Percentiles rank a stretch among this genome's conserved stretches.
phyloP scores from a whole-genome alignment of 2,329 filamentous ascomycete genomes.

The Pleomassaria siparia region DNA sequence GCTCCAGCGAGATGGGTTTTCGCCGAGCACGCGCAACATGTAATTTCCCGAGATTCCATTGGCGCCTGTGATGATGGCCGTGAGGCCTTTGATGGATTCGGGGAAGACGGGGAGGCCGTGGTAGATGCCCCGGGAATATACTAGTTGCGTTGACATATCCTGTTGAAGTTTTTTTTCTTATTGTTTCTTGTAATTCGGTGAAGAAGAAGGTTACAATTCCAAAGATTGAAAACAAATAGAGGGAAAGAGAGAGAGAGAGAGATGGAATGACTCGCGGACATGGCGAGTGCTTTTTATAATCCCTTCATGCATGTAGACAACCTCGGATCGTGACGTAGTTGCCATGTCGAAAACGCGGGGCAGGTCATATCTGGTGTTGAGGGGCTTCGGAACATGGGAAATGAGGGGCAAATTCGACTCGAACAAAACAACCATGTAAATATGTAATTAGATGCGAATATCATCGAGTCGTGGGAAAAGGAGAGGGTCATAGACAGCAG shows the following conservation, averaged over 20 bases:
- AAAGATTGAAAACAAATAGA: too few relatives aligned
- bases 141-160: conserved; percentile 27
- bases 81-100: conserved; percentile 46
- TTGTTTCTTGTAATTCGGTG: neutral
- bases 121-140: conserved; percentile 48
- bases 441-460: too few relatives aligned
- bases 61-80: conserved; percentile 56
- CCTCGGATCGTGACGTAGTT: neutral
- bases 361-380: neutral
- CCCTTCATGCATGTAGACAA: neutral
- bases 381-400: neutral
- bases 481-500: too few relatives aligned
- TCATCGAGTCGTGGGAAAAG: too few relatives aligned
- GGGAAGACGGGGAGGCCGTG: conserved; percentile 53
- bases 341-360: neutral
- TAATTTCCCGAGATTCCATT: conserved; percentile 58
- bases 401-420: neutral
- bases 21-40: conserved; percentile 52
- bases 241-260: too few relatives aligned
- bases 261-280: neutral
- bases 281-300: neutral
- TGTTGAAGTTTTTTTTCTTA: neutral
- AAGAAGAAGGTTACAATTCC: too few relatives aligned
- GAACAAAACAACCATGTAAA: neutral
- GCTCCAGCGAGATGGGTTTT: conserved; percentile 52